Evolutionary conservation across 2,329 filamentous ascomycete genomes (phyloP).

Genomic region (Fusarium cicatricum): DNA sequence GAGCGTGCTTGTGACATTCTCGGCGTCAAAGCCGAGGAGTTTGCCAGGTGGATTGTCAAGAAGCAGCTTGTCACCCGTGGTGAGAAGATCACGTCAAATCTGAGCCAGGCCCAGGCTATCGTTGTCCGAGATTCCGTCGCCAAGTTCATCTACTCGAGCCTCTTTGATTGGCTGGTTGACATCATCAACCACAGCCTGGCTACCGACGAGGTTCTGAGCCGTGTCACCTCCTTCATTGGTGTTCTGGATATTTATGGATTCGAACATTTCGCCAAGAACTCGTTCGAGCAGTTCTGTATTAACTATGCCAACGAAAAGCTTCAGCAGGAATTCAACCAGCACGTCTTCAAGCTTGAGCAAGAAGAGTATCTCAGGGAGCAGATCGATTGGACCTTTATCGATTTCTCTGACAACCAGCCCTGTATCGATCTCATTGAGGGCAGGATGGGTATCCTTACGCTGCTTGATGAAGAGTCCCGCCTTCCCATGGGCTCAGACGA

Average conservation of each 20-base stretch:
- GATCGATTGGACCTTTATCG: slow-evolving; percentile 99
- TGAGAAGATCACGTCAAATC: slow-evolving; percentile 96
- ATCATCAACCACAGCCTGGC: slow-evolving; percentile 92
- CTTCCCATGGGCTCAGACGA: slow-evolving; percentile 98
- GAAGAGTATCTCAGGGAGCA: slow-evolving; percentile 96
- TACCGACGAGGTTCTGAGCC: slow-evolving; percentile 83
- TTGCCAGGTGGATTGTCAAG: slow-evolving; percentile 98
- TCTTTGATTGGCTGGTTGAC: slow-evolving; percentile 99
- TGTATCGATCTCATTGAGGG: slow-evolving; percentile 99
- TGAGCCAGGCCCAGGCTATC: slow-evolving; percentile 90
- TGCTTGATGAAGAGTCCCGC: slow-evolving; percentile 95
- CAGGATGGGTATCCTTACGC: slow-evolving; percentile 89
- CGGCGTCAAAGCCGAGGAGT: slow-evolving; percentile 84
- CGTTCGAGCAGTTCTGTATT: slow-evolving; percentile 99
- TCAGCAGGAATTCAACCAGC: slow-evolving; percentile 98
- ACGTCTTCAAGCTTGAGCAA: slow-evolving; percentile 98
- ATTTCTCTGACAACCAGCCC: slow-evolving; percentile 98
- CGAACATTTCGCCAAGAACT: slow-evolving; percentile 99
- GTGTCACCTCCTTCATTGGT: slow-evolving; percentile 91
- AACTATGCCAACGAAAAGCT: slow-evolving; percentile 99
- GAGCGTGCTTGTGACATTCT: slow-evolving; percentile 84
- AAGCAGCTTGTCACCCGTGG: slow-evolving; percentile 96
- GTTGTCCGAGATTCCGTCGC: slow-evolving; percentile 97
- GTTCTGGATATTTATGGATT: slow-evolving; percentile 99
- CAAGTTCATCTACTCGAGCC: slow-evolving; percentile 97